Percentiles rank a stretch among this genome's conserved stretches.
phyloP scores from a whole-genome alignment of 2,329 filamentous ascomycete species.

The Berkeleyomyces rouxiae region DNA sequence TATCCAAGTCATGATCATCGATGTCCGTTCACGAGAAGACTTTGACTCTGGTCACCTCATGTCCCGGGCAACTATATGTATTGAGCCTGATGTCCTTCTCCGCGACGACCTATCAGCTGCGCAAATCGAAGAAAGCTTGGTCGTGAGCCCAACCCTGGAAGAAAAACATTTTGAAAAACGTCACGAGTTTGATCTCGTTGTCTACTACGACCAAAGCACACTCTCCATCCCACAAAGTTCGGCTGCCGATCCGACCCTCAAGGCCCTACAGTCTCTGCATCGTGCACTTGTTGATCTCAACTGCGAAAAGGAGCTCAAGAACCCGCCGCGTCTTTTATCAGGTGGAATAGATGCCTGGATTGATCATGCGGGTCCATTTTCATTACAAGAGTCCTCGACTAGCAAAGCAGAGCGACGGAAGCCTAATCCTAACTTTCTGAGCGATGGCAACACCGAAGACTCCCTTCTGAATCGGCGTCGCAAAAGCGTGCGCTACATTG shows the following conservation, averaged over 20 bases:
- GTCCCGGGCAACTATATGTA: constrained; percentile 67
- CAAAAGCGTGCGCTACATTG: constrained; percentile 29
- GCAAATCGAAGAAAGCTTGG: constrained; percentile 48
- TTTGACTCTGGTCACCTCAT: constrained; percentile 85
- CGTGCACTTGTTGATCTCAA: constrained; percentile 75
- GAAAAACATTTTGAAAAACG: constrained; percentile 54
- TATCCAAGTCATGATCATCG: constrained; percentile 62
- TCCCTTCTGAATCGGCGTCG: constrained; percentile 15
- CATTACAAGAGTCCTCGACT: constrained; percentile 31
- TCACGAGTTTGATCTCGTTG: constrained; percentile 67
- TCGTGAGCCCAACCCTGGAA: constrained; percentile 59
- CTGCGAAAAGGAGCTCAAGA: constrained; percentile 55
- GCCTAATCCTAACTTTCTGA: constrained; percentile 4
- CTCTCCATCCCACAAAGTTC: constrained; percentile 27
- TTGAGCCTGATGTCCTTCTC: constrained; percentile 62
- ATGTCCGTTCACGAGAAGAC: constrained; percentile 61
- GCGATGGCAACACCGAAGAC: not conserved
- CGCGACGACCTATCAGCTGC: constrained; percentile 48
- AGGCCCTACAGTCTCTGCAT: constrained; percentile 38
- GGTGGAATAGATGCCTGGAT: constrained; percentile 81
- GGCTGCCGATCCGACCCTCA: constrained; percentile 3
- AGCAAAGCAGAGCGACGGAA: constrained; percentile 14
- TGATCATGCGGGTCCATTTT: constrained; percentile 58
- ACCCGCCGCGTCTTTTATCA: constrained; percentile 57
- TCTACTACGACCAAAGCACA: constrained; percentile 72